Percentiles rank a stretch among this genome's conserved stretches.
Evolutionary conservation across 2,329 filamentous ascomycete genomes (phyloP).

Genomic region (Fusarium lyarnte): DNA sequence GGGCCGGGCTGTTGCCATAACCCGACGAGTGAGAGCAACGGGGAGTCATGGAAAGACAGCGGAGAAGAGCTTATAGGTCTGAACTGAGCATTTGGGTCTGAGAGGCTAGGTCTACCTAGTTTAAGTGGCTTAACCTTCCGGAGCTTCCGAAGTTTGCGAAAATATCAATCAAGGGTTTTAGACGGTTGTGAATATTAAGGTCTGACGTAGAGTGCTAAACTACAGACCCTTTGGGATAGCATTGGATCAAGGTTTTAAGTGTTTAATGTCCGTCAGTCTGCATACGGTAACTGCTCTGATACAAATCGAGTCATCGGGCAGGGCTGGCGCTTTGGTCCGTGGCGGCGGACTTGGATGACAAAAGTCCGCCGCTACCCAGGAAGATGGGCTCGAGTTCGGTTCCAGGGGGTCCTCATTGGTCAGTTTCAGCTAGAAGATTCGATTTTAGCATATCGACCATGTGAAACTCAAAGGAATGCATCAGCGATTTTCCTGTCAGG

Average conservation of each 20-base stretch:
- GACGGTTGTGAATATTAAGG: not conserved
- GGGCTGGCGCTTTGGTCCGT: not conserved
- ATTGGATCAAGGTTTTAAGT: not conserved
- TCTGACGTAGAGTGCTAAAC: not conserved
- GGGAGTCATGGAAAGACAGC: not conserved
- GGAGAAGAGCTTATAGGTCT: not conserved
- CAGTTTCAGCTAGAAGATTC: conserved; percentile 20
- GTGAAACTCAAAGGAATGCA: conserved; percentile 5
- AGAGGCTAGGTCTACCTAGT: not conserved
- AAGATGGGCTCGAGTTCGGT: conserved; percentile 19
- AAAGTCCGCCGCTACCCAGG: conserved; percentile 30
- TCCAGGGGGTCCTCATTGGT: conserved; percentile 18
- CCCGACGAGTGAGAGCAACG: not conserved
- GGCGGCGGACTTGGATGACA: conserved; percentile 20
- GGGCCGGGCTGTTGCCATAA: not conserved
- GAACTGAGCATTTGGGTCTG: not conserved
- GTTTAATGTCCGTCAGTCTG: not conserved
- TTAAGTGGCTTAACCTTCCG: conserved; percentile 26
- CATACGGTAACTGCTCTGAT: not conserved
- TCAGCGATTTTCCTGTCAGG: not conserved
- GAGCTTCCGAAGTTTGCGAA: conserved; percentile 24
- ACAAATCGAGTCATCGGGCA: conserved; percentile 4
- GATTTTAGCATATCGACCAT: conserved; percentile 8
- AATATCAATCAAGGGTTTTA: not conserved
- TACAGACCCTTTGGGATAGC: not conserved